phyloP scores from a whole-genome alignment of 179 eudicot species.

The Silene noctiflora region DNA sequence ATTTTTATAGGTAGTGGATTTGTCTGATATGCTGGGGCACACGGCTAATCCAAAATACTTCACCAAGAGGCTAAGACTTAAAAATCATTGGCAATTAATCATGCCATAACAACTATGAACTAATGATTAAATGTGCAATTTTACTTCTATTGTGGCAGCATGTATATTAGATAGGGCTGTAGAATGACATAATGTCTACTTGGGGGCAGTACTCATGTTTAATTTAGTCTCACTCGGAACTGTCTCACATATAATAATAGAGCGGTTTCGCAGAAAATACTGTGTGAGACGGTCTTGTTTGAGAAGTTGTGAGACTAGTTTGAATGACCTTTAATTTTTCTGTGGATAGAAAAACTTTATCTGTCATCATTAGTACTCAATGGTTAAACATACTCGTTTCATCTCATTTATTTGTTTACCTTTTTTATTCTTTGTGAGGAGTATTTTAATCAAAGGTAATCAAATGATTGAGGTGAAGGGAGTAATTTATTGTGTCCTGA shows the following conservation, averaged over 20 bases:
- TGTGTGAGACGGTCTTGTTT: not conserved
- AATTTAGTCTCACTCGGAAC: not conserved
- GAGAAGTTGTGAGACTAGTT: not conserved
- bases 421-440: too few species aligned
- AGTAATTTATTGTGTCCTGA: conserved; percentile 9
- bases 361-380: not conserved
- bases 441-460: too few species aligned
- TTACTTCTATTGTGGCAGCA: not conserved
- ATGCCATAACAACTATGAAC: not conserved
- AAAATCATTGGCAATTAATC: not conserved
- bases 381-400: not conserved
- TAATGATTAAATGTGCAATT: not conserved
- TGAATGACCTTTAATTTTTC: not conserved
- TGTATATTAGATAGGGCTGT: not conserved
- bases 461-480: too few species aligned
- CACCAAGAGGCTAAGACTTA: not conserved
- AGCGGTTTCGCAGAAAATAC: not conserved
- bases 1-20: not conserved
- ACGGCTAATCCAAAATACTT: not conserved
- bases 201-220: not conserved
- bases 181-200: not conserved
- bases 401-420: too few species aligned
- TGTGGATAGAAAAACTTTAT: not conserved
- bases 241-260: too few species aligned
- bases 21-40: not conserved